These are phyloP conservation scores for Neopestalotiopsis clavispora DNA, from an alignment of 2,329 filamentous ascomycete genomes.

Conservation along the genomic window DNA sequence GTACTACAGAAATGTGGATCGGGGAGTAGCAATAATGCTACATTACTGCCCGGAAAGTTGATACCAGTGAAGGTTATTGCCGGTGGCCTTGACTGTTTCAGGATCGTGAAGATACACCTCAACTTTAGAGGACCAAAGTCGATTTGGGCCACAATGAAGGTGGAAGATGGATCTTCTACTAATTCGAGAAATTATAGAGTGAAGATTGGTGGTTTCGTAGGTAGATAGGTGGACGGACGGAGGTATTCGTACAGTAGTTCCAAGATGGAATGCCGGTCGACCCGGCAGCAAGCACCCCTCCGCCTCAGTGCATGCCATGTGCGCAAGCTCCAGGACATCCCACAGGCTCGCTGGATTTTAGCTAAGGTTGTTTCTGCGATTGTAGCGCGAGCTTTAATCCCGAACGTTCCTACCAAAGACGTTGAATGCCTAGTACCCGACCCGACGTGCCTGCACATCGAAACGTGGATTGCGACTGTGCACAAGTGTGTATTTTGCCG, in stretches of 20 bases:
- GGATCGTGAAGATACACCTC: neutral
- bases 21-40: neutral
- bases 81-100: neutral
- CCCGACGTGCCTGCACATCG: too few species aligned
- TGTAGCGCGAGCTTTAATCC: too few species aligned
- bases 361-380: too few species aligned
- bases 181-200: neutral
- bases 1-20: neutral
- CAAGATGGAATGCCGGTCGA: neutral
- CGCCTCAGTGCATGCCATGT: neutral
- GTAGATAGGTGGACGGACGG: neutral
- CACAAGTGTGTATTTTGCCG: neutral
- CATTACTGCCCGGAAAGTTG: neutral
- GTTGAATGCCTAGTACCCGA: too few species aligned
- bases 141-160: neutral
- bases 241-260: neutral
- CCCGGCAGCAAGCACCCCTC: neutral
- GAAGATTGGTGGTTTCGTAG: neutral
- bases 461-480: neutral
- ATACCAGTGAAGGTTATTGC: neutral
- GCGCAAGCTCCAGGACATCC: neutral
- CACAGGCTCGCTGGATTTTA: too few species aligned
- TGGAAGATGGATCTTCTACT: neutral
- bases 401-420: too few species aligned
- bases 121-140: neutral